Base-by-base conservation (phyloP, 73 alveolate species). In the Blepharisma stoltei region DNA sequence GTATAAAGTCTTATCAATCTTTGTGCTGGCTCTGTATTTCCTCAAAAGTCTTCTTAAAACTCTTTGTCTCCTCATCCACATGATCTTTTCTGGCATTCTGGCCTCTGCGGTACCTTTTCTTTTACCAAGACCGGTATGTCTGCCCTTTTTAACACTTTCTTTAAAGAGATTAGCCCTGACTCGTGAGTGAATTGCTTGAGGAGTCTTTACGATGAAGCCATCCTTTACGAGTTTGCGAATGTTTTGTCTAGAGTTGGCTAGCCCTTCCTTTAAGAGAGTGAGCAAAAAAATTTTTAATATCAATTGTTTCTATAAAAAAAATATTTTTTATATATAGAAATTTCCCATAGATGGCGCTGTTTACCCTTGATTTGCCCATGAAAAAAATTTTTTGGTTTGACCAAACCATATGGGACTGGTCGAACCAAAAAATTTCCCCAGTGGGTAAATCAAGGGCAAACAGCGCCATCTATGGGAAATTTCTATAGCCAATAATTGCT, bases 61-160 rank as follows among this genome's bases (percentile, higher is more conserved):
- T 92, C 99, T 92, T 88, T 94, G 94, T 86, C 99, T 92, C 82
- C 99, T 90, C 87, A 94, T 92, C 97, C 97, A 92, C 45, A 94
- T 77, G 67, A 94, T 90, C 83, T 94, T 94, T 37, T 55, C 70
- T 20, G 99, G 99, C 99, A 94, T 94, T 87, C 99, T 89, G 67
- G 97, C 97, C 86, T 89, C 93, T 83, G 83, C 78, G 77, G 95
- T 83, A 78, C 99, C 97, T 88, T 86, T 84, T 88, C 99, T 94
- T 78, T 92, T 94, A 83, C 99, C 99, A 79, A 89, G 78, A 27
- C 99, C 99, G 54, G 91, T 81, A 88, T 94, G 99, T 92, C 99
- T 92, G 77, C 92, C 81, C 43, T 32, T 32, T 32, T 32, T 32
- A 32, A 32, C 41, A 3, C 41, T 32, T 32, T 32, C 41, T 32